Percentiles rank a stretch among this genome's conserved stretches.
Conservation (phyloP, 139 green algal genomes). For the Edaphochlamys debaryana region DNA sequence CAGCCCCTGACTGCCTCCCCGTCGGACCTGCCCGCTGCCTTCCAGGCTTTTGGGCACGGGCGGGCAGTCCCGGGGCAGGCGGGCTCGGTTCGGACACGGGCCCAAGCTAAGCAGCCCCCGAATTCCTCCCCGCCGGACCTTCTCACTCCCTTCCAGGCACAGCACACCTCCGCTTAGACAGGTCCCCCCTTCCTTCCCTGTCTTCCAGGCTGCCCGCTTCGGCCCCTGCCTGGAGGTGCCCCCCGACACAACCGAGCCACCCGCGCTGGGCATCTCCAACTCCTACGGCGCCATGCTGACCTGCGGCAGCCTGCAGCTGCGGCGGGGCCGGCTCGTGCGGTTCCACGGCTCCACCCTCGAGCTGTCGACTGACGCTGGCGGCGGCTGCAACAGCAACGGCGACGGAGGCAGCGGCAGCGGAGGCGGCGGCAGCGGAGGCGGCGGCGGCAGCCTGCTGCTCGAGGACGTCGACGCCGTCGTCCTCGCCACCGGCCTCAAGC, state of each 20-base stretch:
- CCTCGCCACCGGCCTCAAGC: background rate
- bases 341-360: background rate
- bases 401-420: no score
- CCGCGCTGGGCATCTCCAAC: background rate
- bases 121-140: no score
- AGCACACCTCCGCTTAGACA: no score
- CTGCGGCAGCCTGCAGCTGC: background rate
- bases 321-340: background rate
- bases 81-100: no score
- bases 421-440: no score
- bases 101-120: no score
- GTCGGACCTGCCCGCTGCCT: background rate
- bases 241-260: background rate
- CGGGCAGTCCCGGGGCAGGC: no score
- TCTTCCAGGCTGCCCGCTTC: background rate
- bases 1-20: no score
- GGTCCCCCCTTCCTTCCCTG: no score
- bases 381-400: no score
- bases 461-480: conserved; percentile 18
- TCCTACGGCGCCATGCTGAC: background rate
- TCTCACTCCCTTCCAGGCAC: no score
- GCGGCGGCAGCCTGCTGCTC: background rate
- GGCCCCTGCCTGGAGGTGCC: background rate
- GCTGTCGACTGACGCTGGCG: no score
- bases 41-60: background rate